Conservation (phyloP, 1,139 yeast species). For the Kluyveromyces sp. region DNA sequence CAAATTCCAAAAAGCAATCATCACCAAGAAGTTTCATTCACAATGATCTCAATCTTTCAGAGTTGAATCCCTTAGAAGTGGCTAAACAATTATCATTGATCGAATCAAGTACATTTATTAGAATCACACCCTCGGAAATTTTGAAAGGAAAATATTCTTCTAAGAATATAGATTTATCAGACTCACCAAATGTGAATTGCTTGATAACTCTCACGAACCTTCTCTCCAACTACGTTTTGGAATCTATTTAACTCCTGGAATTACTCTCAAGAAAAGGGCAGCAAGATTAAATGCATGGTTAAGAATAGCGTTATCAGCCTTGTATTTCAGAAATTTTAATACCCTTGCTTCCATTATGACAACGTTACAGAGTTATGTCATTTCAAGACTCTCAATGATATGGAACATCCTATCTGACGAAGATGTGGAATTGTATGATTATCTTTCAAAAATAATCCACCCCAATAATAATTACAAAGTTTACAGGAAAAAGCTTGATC, state of each 20-base stretch:
- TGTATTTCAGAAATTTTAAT: conserved; percentile 74
- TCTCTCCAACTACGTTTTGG: conserved; percentile 75
- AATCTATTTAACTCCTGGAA: conserved; percentile 58
- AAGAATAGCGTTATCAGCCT: conserved; percentile 73
- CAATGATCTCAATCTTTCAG: conserved; percentile 44
- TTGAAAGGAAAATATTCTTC: conserved; percentile 55
- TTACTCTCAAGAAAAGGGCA: conserved; percentile 31
- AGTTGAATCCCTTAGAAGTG: conserved; percentile 69
- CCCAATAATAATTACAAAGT: conserved; percentile 78
- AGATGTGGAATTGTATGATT: conserved; percentile 57
- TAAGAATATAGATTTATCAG: conserved; percentile 50
- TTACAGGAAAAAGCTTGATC: conserved; percentile 62
- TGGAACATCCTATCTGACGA: conserved; percentile 65
- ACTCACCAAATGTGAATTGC: conserved; percentile 67
- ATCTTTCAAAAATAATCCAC: conserved; percentile 62
- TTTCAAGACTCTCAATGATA: conserved; percentile 56
- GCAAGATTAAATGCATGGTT: conserved; percentile 70
- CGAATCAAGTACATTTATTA: conserved; percentile 64
- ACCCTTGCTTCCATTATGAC: conserved; percentile 85
- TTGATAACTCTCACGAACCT: conserved; percentile 72
- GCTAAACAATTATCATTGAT: conserved; percentile 81
- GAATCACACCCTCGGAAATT: conserved; percentile 64
- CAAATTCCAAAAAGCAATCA: not conserved
- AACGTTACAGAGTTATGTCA: conserved; percentile 72
- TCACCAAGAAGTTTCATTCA: conserved; percentile 9